Evolutionary conservation across 371 early-diverging fungal genomes (phyloP).

Genomic region (Mucor circinelloides): DNA sequence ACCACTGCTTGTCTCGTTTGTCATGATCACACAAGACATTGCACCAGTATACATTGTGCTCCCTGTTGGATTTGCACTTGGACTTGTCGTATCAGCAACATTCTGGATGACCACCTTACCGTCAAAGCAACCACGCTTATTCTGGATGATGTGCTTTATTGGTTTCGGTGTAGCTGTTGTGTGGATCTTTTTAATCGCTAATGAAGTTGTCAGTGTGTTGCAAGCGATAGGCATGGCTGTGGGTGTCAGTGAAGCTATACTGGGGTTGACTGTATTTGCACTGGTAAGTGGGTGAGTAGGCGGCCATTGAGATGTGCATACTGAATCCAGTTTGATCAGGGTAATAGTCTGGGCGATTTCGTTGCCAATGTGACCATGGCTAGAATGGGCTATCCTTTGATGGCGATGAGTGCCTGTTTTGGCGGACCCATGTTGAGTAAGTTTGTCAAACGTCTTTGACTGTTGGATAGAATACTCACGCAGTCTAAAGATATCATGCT

Average conservation of each 20-base stretch:
- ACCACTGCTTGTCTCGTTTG: slow-evolving; percentile 40
- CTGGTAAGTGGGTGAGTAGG: slow-evolving; percentile 49
- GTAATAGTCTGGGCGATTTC: slow-evolving; percentile 86
- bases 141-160: slow-evolving; percentile 61
- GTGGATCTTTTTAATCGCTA: slow-evolving; percentile 85
- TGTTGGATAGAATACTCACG: neutral
- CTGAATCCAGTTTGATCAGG: slow-evolving; percentile 36
- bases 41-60: slow-evolving; percentile 23
- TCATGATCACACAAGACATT: slow-evolving; percentile 31
- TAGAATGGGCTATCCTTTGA: slow-evolving; percentile 78
- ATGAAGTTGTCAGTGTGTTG: slow-evolving; percentile 81
- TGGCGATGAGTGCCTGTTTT: slow-evolving; percentile 88
- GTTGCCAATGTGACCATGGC: slow-evolving; percentile 86
- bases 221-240: slow-evolving; percentile 79
- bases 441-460: slow-evolving; percentile 13
- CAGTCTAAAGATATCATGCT: slow-evolving; percentile 64
- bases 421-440: slow-evolving; percentile 83
- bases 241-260: slow-evolving; percentile 75
- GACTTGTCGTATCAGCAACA: slow-evolving; percentile 14
- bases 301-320: no score
- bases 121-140: slow-evolving; percentile 31
- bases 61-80: slow-evolving; percentile 27
- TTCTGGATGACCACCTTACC: slow-evolving; percentile 40
- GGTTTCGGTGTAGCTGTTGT: slow-evolving; percentile 74
- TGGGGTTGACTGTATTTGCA: slow-evolving; percentile 84